Evolutionary conservation across 2,329 filamentous ascomycete genomes (phyloP).

Genomic region (Aspergillus transmontanensis): DNA sequence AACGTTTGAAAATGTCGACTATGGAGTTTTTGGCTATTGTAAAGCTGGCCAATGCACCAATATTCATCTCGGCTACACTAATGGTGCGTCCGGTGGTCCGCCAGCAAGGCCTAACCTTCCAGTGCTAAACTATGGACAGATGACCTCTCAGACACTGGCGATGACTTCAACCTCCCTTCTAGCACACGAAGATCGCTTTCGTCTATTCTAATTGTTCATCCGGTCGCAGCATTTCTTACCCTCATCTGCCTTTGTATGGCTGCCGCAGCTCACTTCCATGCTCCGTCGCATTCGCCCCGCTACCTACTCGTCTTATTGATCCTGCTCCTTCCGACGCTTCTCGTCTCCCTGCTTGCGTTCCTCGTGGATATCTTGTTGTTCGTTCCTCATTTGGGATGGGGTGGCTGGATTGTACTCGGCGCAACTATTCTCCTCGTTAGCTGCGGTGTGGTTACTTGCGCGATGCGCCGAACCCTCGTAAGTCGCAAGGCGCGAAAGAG

Average conservation of each 20-base stretch:
- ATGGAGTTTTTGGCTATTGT: conserved; percentile 94
- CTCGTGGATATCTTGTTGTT: conserved; percentile 93
- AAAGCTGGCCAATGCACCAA: conserved; percentile 65
- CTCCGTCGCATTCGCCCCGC: conserved; percentile 83
- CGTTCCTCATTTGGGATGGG: conserved; percentile 90
- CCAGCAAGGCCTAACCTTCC: background rate
- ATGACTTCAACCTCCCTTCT: conserved; percentile 67
- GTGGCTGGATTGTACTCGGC: conserved; percentile 87
- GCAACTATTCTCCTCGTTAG: conserved; percentile 83
- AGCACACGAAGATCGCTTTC: conserved; percentile 71
- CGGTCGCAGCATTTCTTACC: conserved; percentile 82
- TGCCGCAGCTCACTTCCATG: conserved; percentile 79
- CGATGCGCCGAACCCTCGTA: conserved; percentile 90
- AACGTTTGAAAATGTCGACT: conserved; percentile 72
- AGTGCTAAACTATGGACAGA: conserved; percentile 20
- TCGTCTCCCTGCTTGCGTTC: conserved; percentile 84
- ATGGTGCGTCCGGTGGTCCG: conserved; percentile 59
- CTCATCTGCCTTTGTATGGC: conserved; percentile 83
- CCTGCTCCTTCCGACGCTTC: conserved; percentile 79
- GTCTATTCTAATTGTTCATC: conserved; percentile 87
- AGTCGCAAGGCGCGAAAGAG: conserved; percentile 91
- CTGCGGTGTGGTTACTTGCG: conserved; percentile 83
- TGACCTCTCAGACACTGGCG: conserved; percentile 42
- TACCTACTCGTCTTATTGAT: conserved; percentile 86
- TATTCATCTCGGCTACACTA: conserved; percentile 82